A percentile compares a stretch with the other conserved stretches of the same genome.
These are phyloP conservation scores for Camptophora hylomeconis DNA, from an alignment of 2,329 filamentous ascomycete species.

Conservation along the genomic window DNA sequence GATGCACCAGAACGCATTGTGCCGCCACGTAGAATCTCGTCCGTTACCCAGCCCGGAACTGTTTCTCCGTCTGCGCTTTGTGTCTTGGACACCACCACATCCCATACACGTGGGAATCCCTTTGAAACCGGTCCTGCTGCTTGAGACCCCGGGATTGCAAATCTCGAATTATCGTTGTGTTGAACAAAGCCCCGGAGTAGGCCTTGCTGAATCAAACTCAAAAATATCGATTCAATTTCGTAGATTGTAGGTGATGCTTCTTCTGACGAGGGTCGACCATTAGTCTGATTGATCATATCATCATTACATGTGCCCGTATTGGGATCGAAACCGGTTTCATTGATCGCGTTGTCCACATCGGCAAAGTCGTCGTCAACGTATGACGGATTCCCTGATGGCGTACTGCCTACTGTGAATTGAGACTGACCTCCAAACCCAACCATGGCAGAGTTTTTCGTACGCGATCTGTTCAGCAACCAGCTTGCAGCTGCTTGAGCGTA, in stretches of 20 bases:
- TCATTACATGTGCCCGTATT: conserved; percentile 12
- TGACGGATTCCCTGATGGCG: conserved; percentile 4
- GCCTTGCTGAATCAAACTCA: conserved; percentile 65
- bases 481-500: conserved; percentile 52
- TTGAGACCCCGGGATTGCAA: conserved; percentile 72
- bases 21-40: conserved; percentile 9
- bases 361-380: conserved; percentile 35
- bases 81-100: conserved; percentile 50
- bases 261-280: conserved; percentile 6
- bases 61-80: conserved; percentile 49
- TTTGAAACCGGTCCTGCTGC: conserved; percentile 22
- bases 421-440: conserved; percentile 18
- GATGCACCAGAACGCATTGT: too few species aligned
- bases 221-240: conserved; percentile 66
- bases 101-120: conserved; percentile 61
- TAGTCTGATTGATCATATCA: conserved; percentile 3
- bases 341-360: conserved; percentile 20
- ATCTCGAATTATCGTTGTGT: conserved; percentile 55
- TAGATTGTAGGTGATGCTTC: conserved; percentile 29
- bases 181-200: conserved; percentile 75
- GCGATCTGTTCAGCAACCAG: conserved; percentile 43
- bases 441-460: conserved; percentile 11
- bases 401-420: not conserved
- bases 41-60: conserved; percentile 64
- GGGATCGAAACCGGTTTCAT: conserved; percentile 13